Evolutionary conservation across 805 yeast genomes (phyloP).

Genomic region (Starmerella cellae): DNA sequence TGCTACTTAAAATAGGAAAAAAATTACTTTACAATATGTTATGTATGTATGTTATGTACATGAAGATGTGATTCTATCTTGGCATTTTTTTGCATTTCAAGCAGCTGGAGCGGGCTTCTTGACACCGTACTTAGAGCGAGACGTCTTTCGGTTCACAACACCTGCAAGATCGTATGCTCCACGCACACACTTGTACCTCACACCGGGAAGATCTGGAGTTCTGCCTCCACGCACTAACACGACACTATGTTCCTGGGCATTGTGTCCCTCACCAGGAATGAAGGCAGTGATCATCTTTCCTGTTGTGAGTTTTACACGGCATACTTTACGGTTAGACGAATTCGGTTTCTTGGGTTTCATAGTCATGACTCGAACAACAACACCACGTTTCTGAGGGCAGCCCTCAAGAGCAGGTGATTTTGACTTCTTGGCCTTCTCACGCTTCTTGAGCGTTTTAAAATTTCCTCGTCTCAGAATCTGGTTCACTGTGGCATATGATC

Average conservation of each 20-base stretch:
- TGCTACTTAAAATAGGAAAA: no score
- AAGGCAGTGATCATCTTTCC: slow-evolving; percentile 84
- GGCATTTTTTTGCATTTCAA: no score
- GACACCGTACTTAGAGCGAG: slow-evolving; percentile 89
- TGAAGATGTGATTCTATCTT: not conserved
- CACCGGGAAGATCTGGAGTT: slow-evolving; percentile 97
- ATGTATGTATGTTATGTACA: slow-evolving; percentile 3
- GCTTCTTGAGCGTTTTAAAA: slow-evolving; percentile 25
- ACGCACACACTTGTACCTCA: slow-evolving; percentile 82
- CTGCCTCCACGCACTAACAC: slow-evolving; percentile 97
- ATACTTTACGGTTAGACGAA: slow-evolving; percentile 94
- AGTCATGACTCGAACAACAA: slow-evolving; percentile 84
- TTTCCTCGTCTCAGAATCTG: slow-evolving; percentile 27
- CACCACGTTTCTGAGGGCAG: slow-evolving; percentile 88
- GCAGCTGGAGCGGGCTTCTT: slow-evolving; percentile 36
- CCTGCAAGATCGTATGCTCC: slow-evolving; percentile 90
- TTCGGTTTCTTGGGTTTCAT: slow-evolving; percentile 96
- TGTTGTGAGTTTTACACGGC: slow-evolving; percentile 82
- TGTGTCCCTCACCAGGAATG: slow-evolving; percentile 98
- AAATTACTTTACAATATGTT: no score
- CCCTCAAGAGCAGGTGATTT: slow-evolving; percentile 70
- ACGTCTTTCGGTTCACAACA: slow-evolving; percentile 80
- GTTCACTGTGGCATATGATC: slow-evolving; percentile 24
- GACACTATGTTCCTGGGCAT: slow-evolving; percentile 92
- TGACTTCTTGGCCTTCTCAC: slow-evolving; percentile 29